Evolutionary conservation across 108 stramenopile genomes (phyloP), one percentile per base, ranked within the genome.

Genomic region (Pseudonitzschia pungens): DNA sequence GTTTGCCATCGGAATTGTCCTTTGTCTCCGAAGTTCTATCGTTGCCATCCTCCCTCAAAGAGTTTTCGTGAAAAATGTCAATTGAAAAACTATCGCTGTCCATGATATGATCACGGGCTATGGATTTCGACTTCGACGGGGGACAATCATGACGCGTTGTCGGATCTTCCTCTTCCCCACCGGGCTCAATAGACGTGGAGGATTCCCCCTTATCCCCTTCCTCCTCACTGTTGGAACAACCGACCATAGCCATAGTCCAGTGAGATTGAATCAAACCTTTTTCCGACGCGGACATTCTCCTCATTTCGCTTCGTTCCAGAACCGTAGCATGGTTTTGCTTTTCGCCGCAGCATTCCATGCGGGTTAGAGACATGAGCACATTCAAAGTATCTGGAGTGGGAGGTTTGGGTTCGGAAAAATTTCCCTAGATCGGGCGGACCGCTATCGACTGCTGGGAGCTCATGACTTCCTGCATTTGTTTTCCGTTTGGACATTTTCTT

Each of bases 1-100:
- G 26, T 55, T 18, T 48, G 45, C 10, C 16, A 4, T 36, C 6
- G 36, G 36, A n/a, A n/a, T n/a, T n/a, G n/a, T n/a, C n/a, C n/a
- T n/a, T n/a, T n/a, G n/a, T n/a, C n/a, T n/a, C n/a, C n/a, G n/a
- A n/a, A n/a, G n/a, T n/a, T n/a, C n/a, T n/a, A n/a, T n/a, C n/a
- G n/a, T n/a, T n/a, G 18, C 4, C n/a, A 53, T 53, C n/a, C 5
- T 53, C 52, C 14, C 26, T 22, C 22, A 26, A 24, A 22, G 26
- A 55, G 0, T 6, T 26, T 10, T 62, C n/a, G 33, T 36, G 32
- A 33, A 62, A 62, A 31, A 16, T 10, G 40, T 62, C 60, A 28
- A 62, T 40, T 9, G 60, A 62, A 62, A 62, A 62, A 18, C 60
- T 62, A 62, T 62, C 60, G 31, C 15, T n/a, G 31, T 40, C 60